Evolutionary conservation across 768 basidiomycete genomes (phyloP), one percentile per base, ranked within the genome.

Genomic region (Amanita rimosa): DNA sequence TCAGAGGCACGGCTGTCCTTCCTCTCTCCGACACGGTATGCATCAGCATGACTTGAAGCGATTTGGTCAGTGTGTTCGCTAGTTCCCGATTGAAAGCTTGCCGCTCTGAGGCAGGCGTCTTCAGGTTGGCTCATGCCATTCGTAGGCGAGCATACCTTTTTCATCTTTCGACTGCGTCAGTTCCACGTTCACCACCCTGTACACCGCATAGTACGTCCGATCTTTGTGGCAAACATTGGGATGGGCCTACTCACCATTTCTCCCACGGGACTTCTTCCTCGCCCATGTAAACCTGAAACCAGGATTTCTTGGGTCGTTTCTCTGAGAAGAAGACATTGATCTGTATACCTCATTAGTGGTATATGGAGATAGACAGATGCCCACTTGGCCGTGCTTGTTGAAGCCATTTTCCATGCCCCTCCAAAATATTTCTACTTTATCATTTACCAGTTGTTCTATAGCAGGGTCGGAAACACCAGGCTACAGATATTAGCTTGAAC

Each of bases 191-290:
- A 91, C 78, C 11, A 81, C 67, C 87, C 88, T 90, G 58, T 29
- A 10, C 19, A 14, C 13, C 19, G 4, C 31, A 21, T 17, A 21
- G 22, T 24, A 24, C 21, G 19, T 35, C 36, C 14, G 37, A 10
- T 22, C 8, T 46, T 35, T 42, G 40, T 26, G 46, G 10, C 7
- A 3, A 21, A 19, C 13, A 31, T 21, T 48, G 37, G 7, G 41
- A 21, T 42, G n/a, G n/a, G 10, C 14, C 10, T 49, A 27, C 17
- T 11, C 16, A 86, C 88, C 88, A 91, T 64, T 86, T 80, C 60
- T 91, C 89, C 88, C 88, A 91, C 46, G 86, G 79, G 11, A 89
- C 77, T 21, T 90, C 85, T 59, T 91, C 88, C 65, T 91, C 84
- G 1, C 74, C 81, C 55, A 73, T 70, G 35, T 80, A 80, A 9